Evolutionary conservation across 2,329 filamentous ascomycete genomes (phyloP), one percentile per base, ranked within the genome.

Genomic region (Fusarium continuum): DNA sequence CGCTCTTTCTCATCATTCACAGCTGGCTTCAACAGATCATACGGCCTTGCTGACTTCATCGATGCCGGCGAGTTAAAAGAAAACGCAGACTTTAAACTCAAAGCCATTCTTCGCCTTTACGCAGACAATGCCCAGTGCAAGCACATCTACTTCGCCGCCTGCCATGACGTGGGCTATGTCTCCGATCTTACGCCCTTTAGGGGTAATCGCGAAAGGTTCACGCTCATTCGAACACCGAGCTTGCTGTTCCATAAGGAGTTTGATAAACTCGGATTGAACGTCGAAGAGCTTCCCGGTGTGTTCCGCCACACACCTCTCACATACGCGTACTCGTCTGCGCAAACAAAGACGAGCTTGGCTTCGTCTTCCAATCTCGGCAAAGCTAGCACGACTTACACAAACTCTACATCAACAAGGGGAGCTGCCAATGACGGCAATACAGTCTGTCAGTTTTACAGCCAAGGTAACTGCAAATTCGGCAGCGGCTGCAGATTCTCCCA

Each of bases 71-170:
- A 85, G 60, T 79, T 84, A 29, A 87, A 88, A 67, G 84, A 86
- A 64, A 83, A 83, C 25, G 83, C 83, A 23, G 83, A 85, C 65
- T 84, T 83, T 69, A 89, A 89, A 71, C 79, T 89, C 49, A 79
- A 84, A 69, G 84, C 70, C 36, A 55, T 74, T 53, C 69, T 80
- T 9, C 76, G 78, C 6, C 76, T 87, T 2, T 87, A 85, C 58
- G 81, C 79, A 28, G 82, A 87, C 39, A 85, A 85, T 64, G 75
- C 79, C 4, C 84, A 88, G 67, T 90, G 87, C 76, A 85, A 84
- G 64, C 86, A 88, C 69, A 86, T 90, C 29, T 85, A 84, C 68
- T 85, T 88, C 54, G 87, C 85, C 6, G 85, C 82, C 32, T 89
- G 86, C 66, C 85, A 88, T 64, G 84, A 89, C 23, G 65, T 67